Percentiles rank a stretch among this genome's conserved stretches.
Conservation (phyloP, 2,329 filamentous ascomycete genomes). For the Aspergillus hortae region DNA sequence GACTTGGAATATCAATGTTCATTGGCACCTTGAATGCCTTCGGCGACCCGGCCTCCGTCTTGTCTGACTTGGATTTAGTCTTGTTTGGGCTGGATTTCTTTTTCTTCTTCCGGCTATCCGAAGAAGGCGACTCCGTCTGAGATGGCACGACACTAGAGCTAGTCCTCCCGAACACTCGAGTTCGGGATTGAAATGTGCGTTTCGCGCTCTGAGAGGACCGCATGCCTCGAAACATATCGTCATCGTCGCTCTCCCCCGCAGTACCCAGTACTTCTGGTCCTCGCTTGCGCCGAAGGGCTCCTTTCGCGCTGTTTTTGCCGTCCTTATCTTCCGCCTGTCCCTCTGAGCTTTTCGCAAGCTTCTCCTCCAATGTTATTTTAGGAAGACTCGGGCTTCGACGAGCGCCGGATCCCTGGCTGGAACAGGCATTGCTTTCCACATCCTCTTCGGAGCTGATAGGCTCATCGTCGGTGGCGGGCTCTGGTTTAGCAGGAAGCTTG, state of each 20-base stretch:
- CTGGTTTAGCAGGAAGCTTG: constrained; percentile 7
- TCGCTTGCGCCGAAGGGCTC: constrained; percentile 13
- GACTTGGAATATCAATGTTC: constrained; percentile 18
- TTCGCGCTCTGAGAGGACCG: constrained; percentile 11
- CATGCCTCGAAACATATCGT: constrained; percentile 4
- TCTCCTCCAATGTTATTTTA: constrained; percentile 20
- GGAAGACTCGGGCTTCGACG: constrained; percentile 1
- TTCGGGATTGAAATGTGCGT: constrained; percentile 16
- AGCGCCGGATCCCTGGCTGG: constrained; percentile 5
- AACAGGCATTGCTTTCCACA: constrained; percentile 7
- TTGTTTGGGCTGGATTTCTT: constrained; percentile 6
- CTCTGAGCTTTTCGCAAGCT: constrained; percentile 11
- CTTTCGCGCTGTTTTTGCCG: constrained; percentile 4
- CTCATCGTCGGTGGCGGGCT: constrained; percentile 32
- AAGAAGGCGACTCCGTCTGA: constrained; percentile 8
- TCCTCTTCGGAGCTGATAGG: constrained; percentile 35
- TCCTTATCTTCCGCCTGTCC: constrained; percentile 1
- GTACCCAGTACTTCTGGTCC: constrained; percentile 5
- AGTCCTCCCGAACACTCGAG: constrained; percentile 10
- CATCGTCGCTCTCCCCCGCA: constrained; percentile 3
- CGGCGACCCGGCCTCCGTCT: constrained; percentile 11
- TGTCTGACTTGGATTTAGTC: constrained; percentile 1
- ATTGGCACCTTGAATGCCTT: constrained; percentile 22
- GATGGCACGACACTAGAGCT: constrained; percentile 13
- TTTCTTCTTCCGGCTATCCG: constrained; percentile 6